Evolutionary conservation across 2,329 filamentous ascomycete genomes (phyloP).

Genomic region (Fusarium ramigenum): DNA sequence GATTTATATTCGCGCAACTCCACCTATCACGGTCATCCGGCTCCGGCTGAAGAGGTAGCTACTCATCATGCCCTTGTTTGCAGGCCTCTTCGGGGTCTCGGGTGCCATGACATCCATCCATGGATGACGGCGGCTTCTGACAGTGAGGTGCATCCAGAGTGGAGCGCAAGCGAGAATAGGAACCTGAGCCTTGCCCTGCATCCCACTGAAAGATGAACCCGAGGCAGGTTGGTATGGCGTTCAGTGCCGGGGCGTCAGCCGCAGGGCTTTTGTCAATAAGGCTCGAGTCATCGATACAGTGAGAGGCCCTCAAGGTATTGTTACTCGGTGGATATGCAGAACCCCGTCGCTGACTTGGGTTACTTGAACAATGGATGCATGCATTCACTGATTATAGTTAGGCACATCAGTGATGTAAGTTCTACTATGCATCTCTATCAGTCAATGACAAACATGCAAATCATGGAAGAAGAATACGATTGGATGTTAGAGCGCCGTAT

Average conservation of each 20-base stretch:
- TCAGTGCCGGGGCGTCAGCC: background rate
- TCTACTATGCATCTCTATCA: background rate
- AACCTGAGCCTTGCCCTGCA: constrained; percentile 17
- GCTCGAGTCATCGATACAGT: constrained; percentile 16
- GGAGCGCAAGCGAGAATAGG: background rate
- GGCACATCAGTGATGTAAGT: background rate
- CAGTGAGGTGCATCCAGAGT: background rate
- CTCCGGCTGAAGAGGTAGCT: constrained; percentile 9
- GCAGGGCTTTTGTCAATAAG: background rate
- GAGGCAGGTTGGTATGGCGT: background rate
- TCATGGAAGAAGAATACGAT: background rate
- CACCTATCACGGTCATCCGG: constrained; percentile 42
- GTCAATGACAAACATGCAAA: constrained; percentile 8
- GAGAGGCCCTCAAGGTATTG: background rate
- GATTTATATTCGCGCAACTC: constrained; percentile 51
- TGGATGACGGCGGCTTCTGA: constrained; percentile 18
- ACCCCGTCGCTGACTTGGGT: background rate
- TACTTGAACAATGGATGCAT: background rate
- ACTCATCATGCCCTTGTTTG: background rate
- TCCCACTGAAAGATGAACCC: constrained; percentile 18
- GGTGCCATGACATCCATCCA: constrained; percentile 12
- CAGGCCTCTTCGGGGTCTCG: constrained; percentile 16
- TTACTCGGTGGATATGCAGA: background rate
- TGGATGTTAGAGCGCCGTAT: background rate
- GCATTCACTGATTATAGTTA: background rate